Conservation (phyloP, 495 filamentous ascomycete genomes). For the Penicillium coffeae region DNA sequence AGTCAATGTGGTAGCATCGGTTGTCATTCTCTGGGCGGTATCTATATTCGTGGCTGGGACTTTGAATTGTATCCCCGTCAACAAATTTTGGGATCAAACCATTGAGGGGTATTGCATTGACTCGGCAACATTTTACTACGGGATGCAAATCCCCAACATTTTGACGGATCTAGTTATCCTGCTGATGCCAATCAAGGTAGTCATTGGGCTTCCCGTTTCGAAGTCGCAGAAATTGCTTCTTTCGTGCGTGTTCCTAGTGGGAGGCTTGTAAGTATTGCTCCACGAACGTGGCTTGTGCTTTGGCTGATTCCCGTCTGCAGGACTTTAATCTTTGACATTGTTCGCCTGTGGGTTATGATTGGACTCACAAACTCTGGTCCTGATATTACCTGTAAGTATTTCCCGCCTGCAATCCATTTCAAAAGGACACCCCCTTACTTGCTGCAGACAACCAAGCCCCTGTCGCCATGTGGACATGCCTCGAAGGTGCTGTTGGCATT, state of each 20-base stretch:
- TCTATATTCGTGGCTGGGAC: slow-evolving; percentile 21
- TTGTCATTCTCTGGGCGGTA: slow-evolving; percentile 32
- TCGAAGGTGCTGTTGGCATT: slow-evolving; percentile 24
- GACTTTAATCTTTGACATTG: slow-evolving; percentile 20
- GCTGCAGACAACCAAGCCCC: slow-evolving; percentile 25
- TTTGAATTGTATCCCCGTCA: slow-evolving; percentile 31
- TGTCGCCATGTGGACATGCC: slow-evolving; percentile 25
- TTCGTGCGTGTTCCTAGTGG: slow-evolving; percentile 39
- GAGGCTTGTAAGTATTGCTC: slow-evolving; percentile 27
- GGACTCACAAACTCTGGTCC: slow-evolving; percentile 14
- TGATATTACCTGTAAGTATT: slow-evolving; percentile 23
- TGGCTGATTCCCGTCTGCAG: background rate
- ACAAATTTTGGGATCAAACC: slow-evolving; percentile 28
- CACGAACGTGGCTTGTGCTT: background rate
- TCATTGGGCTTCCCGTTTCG: slow-evolving; percentile 37
- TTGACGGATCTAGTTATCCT: slow-evolving; percentile 37
- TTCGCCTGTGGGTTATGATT: slow-evolving; percentile 19
- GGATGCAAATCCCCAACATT: slow-evolving; percentile 38
- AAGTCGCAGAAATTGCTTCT: slow-evolving; percentile 35
- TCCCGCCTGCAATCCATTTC: background rate
- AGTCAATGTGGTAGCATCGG: slow-evolving; percentile 20
- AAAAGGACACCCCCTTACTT: slow-evolving; percentile 6
- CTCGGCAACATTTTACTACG: slow-evolving; percentile 28
- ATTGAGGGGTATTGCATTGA: slow-evolving; percentile 30
- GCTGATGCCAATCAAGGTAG: slow-evolving; percentile 45